Percentiles rank a stretch among this genome's conserved stretches.
These are phyloP conservation scores for Polytolypa hystricis DNA, from an alignment of 2,329 filamentous ascomycete genomes.

Conservation along the genomic window DNA sequence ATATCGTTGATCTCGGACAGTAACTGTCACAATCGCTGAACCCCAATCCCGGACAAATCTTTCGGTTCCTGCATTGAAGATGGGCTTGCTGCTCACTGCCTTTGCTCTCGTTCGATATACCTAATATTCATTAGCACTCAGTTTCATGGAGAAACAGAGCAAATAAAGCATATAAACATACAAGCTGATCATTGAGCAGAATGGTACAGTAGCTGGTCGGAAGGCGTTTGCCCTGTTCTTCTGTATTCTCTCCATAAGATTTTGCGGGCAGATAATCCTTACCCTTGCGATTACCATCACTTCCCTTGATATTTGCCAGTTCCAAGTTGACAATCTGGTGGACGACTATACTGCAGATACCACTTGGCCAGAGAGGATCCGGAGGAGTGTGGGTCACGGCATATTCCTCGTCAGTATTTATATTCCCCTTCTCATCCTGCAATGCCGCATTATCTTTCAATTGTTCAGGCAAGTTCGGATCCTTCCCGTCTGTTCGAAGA, in stretches of 20 bases:
- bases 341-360: conserved; percentile 72
- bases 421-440: conserved; percentile 75
- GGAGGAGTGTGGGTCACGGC: conserved; percentile 82
- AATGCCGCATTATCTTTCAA: conserved; percentile 64
- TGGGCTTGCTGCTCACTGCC: conserved; percentile 85
- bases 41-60: conserved; percentile 90
- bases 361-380: conserved; percentile 91
- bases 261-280: conserved; percentile 83
- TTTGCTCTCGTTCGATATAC: conserved; percentile 92
- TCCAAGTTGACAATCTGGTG: conserved; percentile 95
- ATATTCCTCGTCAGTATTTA: conserved; percentile 65
- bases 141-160: not conserved
- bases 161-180: conserved; percentile 3
- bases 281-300: conserved; percentile 59
- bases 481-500: conserved; percentile 75
- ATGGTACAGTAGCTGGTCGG: conserved; percentile 94
- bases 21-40: conserved; percentile 72
- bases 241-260: conserved; percentile 70
- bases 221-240: conserved; percentile 67
- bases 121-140: conserved; percentile 20
- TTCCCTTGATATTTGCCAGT: conserved; percentile 82
- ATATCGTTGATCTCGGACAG: conserved; percentile 78
- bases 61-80: conserved; percentile 94
- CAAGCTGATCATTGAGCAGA: conserved; percentile 70
- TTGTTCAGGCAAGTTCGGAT: conserved; percentile 61